Base-by-base conservation (phyloP, 805 yeast species). In the Myxozyma neotropica region DNA sequence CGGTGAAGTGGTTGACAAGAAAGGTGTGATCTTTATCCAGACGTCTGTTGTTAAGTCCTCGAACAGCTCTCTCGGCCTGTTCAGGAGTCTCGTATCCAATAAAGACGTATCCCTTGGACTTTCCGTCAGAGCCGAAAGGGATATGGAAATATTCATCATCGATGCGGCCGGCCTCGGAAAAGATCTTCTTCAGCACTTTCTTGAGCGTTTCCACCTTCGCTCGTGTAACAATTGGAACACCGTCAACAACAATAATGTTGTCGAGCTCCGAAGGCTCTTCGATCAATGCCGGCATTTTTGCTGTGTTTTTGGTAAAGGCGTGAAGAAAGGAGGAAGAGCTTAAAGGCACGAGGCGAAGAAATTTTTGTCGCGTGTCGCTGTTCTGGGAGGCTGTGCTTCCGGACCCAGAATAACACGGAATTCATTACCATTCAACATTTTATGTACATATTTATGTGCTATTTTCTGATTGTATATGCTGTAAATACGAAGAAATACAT, bases 141-240 rank as follows among this genome's bases (percentile, higher is more conserved):
- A 94, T 85, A 72, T 83, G 80, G 72, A 94, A 81, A 55, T 90
- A 93, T 49, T 82, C 84, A 44, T 70, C 75, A 23, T 59, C 70
- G 57, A 94, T 85, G 65, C 84, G 85, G 53, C 97, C 98, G 47
- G 84, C 91, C 65, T 83, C 81, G 49, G 83, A 77, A 71, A 94
- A 86, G 55, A 90, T 80, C 77, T 92, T 93, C 68, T 81, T 83
- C 71, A 94, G 81, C 46, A 95, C 97, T 74, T 89, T 92, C 67
- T 85, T 82, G 72, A 94, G 81, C 59, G 88, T 84, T 57, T 90
- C 88, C 53, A 85, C 88, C 76, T 94, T 94, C 54, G 89, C 74
- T 72, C 87, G 96, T 59, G 97, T 96, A 26, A 96, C 96, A 63
- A 90, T 80, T 67, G 99, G 99, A 10, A 96, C 92, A 49, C 99